Base-by-base conservation (phyloP, 2,329 filamentous ascomycete species). In the Diatrype stigma region DNA sequence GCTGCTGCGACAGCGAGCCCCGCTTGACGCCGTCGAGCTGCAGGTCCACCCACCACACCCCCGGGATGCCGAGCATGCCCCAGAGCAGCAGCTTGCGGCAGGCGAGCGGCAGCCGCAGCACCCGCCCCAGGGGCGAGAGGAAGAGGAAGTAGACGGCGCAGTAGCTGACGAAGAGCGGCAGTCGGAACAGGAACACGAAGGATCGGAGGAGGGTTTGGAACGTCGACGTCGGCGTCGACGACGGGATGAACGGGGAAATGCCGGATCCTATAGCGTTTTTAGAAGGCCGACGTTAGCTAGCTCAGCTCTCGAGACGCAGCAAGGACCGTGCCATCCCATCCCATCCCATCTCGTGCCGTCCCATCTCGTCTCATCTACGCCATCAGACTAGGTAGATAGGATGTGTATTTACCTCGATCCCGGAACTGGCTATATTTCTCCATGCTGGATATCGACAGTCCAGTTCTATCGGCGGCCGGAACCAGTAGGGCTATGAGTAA, bases 21-120 rank as follows among this genome's bases (percentile, higher is more conserved):
- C 91, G 89, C 72, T 90, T 92, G 49, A 99, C 94, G 52, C 93
- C 93, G 68, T 99, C 94, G 58, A 99, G 90, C 70, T 96, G 93
- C n/a, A 99, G 76, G 70, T 99, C 94, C 51, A 96, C 86, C 93
- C 93, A 97, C 91, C 92, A 97, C 51, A 99, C 89, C 26, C 94
- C 93, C 0, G 92, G 90, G 52, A 96, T 87, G 35, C 85, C 87
- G 60, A 99, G 81, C 58, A 97, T 81, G 54, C 84, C 81, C 93
- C 94, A 97, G 48, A 97, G 74, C 46, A 90, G 83, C 12, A 89
- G 83, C 72, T 97, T 97, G 64, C 90, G 90, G 42, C 85, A 64
- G 52, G 77, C 68, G 30, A 74, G 70, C 14, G 80, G 80, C 19
- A 83, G 66, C 0, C 91, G 91, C 14, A 96, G 80, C 79, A n/a